These are phyloP conservation scores for Trichocladium uniseriatum DNA, from an alignment of 495 filamentous ascomycete species.

Conservation along the genomic window DNA sequence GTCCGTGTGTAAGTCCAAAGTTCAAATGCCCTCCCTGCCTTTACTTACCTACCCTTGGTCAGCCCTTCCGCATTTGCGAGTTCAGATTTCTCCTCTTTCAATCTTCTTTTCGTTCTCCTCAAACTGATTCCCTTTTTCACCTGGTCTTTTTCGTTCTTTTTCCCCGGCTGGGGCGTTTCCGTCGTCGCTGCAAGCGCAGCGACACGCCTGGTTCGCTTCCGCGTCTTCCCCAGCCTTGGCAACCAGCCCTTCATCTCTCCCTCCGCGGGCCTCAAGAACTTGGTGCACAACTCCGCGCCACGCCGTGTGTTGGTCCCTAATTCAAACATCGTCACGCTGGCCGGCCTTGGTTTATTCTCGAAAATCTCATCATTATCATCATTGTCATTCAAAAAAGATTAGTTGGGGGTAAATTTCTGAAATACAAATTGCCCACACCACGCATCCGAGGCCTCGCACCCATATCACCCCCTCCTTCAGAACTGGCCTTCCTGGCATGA, in stretches of 20 bases:
- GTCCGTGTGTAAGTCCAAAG: slow-evolving; percentile 24
- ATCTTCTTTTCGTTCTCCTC: not conserved
- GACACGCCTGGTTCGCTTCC: not conserved
- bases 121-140: not conserved
- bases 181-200: not conserved
- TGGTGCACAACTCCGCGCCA: no score
- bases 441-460: not conserved
- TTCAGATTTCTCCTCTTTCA: slow-evolving; percentile 1
- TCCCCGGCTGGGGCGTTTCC: not conserved
- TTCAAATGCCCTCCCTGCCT: not conserved
- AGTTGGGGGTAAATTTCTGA: not conserved
- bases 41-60: not conserved
- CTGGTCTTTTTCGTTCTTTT: not conserved
- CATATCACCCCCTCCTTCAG: no score
- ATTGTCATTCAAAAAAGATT: not conserved
- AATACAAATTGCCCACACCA: slow-evolving; percentile 5
- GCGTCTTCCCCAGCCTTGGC: not conserved
- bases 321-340: no score
- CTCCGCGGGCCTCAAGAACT: no score
- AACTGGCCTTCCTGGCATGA: no score
- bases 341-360: not conserved
- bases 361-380: not conserved
- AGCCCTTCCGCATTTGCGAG: no score
- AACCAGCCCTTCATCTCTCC: no score
- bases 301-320: no score